A percentile compares a stretch with the other conserved stretches of the same genome.
Evolutionary conservation across 1,284 basidiomycete genomes (phyloP).

Genomic region (Rhodotorula sp.): DNA sequence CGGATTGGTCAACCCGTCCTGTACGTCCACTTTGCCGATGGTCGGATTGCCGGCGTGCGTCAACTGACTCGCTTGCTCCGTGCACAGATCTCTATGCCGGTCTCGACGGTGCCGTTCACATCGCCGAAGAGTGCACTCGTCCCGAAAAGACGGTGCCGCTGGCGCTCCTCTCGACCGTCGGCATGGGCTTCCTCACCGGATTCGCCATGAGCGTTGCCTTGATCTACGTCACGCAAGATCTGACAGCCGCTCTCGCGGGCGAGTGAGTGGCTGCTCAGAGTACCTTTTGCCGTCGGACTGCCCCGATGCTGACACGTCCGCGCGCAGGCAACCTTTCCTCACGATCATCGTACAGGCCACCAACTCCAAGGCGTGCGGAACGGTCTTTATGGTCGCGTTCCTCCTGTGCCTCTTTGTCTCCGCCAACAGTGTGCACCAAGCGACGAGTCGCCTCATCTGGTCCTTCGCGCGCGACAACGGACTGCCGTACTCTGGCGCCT

Average conservation of each 20-base stretch:
- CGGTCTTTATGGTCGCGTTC: not conserved
- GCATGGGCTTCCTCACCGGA: conserved; percentile 11
- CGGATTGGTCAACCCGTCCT: conserved; percentile 6
- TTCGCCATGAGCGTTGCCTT: conserved; percentile 2
- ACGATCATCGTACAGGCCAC: conserved; percentile 15
- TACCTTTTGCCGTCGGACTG: no score
- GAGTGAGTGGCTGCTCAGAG: not conserved
- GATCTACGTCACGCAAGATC: conserved; percentile 8
- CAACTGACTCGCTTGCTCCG: no score
- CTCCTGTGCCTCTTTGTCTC: not conserved
- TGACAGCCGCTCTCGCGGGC: not conserved
- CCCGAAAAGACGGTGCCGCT: conserved; percentile 5
- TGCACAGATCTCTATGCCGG: conserved; percentile 3
- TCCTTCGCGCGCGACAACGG: conserved; percentile 67
- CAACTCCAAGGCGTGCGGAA: not conserved
- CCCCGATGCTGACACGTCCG: no score
- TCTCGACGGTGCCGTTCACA: conserved; percentile 8
- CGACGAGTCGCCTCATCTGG: conserved; percentile 8
- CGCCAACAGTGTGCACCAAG: not conserved
- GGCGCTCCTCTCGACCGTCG: conserved; percentile 6
- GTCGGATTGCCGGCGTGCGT: no score
- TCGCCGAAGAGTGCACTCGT: not conserved
- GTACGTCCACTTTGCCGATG: no score
- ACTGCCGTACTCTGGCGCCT: conserved; percentile 56
- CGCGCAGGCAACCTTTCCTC: conserved; percentile 1